Evolutionary conservation across 257 asterid species (phyloP).

Genomic region (Nicotiana undulata): DNA sequence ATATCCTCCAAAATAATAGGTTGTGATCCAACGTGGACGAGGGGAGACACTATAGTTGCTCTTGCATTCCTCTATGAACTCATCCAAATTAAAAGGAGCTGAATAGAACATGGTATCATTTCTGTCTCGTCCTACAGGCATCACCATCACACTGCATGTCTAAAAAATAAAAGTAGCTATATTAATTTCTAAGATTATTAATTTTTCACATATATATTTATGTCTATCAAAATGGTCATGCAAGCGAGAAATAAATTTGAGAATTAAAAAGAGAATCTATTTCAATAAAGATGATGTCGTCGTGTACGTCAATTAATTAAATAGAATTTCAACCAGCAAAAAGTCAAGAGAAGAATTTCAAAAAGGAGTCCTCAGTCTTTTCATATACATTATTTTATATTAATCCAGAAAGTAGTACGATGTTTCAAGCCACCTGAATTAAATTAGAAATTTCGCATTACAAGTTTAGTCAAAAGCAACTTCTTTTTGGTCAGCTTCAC

Average conservation of each 20-base stretch:
- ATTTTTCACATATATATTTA: too few relatives aligned
- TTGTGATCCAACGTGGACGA: too few relatives aligned
- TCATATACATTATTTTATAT: neutral
- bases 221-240: too few relatives aligned
- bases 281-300: neutral
- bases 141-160: slow-evolving; percentile 39
- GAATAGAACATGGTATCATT: slow-evolving; percentile 32
- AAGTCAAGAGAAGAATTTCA: neutral
- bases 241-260: neutral
- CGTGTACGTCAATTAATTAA: neutral
- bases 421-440: neutral
- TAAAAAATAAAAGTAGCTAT: neutral
- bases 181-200: too few relatives aligned
- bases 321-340: neutral
- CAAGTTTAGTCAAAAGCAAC: neutral
- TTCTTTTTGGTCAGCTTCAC: neutral
- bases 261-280: too few relatives aligned
- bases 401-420: neutral
- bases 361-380: neutral
- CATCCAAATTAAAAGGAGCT: too few relatives aligned
- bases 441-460: neutral
- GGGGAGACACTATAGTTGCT: too few relatives aligned
- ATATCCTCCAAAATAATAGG: too few relatives aligned
- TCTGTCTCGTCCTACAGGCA: slow-evolving; percentile 21
- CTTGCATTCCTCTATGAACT: too few relatives aligned